Percentiles rank a stretch among this genome's conserved stretches.
These are phyloP conservation scores for Volvariella surrecta DNA, from an alignment of 1,284 basidiomycete species.

Conservation along the genomic window DNA sequence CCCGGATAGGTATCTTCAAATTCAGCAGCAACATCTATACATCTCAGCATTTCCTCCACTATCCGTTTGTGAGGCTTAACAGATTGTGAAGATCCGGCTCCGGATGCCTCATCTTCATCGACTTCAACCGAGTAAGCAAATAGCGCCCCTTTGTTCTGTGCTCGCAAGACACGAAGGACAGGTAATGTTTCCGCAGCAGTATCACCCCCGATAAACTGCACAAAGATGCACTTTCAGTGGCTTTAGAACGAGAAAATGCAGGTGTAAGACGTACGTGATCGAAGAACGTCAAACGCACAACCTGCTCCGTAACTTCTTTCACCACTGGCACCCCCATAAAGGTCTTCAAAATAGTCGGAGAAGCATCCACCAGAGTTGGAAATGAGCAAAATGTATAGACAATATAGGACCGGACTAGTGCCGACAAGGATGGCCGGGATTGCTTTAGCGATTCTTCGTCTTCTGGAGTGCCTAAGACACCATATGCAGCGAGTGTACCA, in stretches of 20 bases:
- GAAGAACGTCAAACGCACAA: conserved; percentile 84
- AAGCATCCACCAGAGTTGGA: conserved; percentile 69
- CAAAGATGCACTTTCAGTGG: too few species aligned
- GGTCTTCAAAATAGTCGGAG: conserved; percentile 61
- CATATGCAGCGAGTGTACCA: too few species aligned
- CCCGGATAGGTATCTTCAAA: conserved; percentile 49
- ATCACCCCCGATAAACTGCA: conserved; percentile 84
- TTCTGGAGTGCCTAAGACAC: too few species aligned
- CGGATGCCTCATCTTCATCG: conserved; percentile 46
- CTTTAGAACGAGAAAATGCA: background rate
- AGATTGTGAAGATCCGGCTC: conserved; percentile 13
- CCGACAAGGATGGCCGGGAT: background rate
- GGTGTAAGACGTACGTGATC: conserved; percentile 44
- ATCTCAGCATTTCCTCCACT: conserved; percentile 63
- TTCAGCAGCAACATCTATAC: conserved; percentile 70
- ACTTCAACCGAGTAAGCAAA: conserved; percentile 86
- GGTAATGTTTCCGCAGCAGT: conserved; percentile 64
- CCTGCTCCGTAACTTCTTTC: conserved; percentile 53
- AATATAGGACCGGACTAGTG: conserved; percentile 58
- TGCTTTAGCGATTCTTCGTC: too few species aligned
- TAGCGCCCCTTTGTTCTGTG: conserved; percentile 67
- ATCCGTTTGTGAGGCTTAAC: conserved; percentile 42
- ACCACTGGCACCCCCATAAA: conserved; percentile 63
- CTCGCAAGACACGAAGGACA: conserved; percentile 53
- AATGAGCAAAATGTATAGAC: conserved; percentile 80